phyloP scores from a whole-genome alignment of 2,329 filamentous ascomycete species.

The Tolypocladium endophyticum region DNA sequence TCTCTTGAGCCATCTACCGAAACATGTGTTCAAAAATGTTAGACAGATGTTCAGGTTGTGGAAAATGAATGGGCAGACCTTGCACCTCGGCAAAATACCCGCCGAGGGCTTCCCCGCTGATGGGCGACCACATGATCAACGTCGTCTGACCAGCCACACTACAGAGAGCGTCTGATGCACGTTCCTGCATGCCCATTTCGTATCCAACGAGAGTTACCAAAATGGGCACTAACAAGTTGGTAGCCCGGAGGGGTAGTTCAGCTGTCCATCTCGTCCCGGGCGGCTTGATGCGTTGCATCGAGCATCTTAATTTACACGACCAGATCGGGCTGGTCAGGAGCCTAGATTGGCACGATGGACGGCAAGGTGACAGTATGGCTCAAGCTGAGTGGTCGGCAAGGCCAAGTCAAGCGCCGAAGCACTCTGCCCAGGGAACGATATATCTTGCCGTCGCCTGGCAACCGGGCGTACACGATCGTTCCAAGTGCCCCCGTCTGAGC shows the following conservation, averaged over 20 bases:
- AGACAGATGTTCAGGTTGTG: neutral
- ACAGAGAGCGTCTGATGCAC: neutral
- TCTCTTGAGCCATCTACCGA: neutral
- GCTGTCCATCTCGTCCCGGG: neutral
- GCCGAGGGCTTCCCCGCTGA: neutral
- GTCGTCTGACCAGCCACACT: neutral
- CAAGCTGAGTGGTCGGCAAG: neutral
- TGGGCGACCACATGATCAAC: neutral
- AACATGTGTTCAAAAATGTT: neutral
- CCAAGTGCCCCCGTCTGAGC: neutral
- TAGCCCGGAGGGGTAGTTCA: neutral
- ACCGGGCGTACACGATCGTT: neutral
- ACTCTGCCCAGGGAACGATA: no score
- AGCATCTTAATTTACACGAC: neutral
- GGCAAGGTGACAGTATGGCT: neutral
- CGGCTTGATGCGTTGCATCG: neutral
- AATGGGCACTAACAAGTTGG: neutral
- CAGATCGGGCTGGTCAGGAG: neutral
- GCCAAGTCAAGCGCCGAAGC: neutral
- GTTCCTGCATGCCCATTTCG: neutral
- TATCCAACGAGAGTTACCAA: neutral
- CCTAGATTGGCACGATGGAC: neutral
- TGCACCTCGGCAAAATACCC: no score
- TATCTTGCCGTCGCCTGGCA: neutral
- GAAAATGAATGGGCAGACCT: neutral